A percentile compares a stretch with the other conserved stretches of the same genome.
Conservation (phyloP, 2,329 filamentous ascomycete genomes). For the Paecilomyces formosus region DNA sequence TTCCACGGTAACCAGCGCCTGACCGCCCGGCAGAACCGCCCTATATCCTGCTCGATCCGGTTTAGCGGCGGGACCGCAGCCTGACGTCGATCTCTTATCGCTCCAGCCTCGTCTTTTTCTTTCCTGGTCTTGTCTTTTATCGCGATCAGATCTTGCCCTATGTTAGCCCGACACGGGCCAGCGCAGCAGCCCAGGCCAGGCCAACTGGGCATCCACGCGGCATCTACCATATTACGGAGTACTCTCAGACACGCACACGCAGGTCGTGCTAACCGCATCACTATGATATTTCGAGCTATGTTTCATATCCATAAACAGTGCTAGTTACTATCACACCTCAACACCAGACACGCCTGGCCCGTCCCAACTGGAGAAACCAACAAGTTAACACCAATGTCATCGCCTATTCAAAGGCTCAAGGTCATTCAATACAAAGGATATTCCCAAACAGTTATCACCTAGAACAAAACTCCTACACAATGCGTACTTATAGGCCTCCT, state of each 20-base stretch:
- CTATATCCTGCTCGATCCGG: conserved; percentile 7
- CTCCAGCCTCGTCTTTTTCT: conserved; percentile 1
- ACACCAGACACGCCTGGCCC: background rate
- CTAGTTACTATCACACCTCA: background rate
- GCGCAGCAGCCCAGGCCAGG: no score
- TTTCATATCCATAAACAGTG: background rate
- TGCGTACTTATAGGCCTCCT: conserved; percentile 3
- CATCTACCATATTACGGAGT: background rate
- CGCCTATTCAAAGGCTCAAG: background rate
- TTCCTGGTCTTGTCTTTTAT: no score
- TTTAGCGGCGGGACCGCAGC: background rate
- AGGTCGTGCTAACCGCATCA: background rate
- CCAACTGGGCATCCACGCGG: background rate
- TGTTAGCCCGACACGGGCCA: background rate
- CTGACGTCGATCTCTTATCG: background rate
- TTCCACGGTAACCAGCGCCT: conserved; percentile 25
- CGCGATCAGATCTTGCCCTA: background rate
- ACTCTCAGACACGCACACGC: background rate
- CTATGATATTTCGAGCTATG: background rate
- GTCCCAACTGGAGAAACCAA: background rate
- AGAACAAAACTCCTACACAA: conserved; percentile 5
- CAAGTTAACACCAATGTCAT: background rate
- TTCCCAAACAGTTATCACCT: background rate
- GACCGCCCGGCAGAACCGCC: conserved; percentile 23
- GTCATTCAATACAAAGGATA: background rate